Evolutionary conservation across 2,329 filamentous ascomycete species (phyloP).

Genomic region (Trematosphaeria pertusa): DNA sequence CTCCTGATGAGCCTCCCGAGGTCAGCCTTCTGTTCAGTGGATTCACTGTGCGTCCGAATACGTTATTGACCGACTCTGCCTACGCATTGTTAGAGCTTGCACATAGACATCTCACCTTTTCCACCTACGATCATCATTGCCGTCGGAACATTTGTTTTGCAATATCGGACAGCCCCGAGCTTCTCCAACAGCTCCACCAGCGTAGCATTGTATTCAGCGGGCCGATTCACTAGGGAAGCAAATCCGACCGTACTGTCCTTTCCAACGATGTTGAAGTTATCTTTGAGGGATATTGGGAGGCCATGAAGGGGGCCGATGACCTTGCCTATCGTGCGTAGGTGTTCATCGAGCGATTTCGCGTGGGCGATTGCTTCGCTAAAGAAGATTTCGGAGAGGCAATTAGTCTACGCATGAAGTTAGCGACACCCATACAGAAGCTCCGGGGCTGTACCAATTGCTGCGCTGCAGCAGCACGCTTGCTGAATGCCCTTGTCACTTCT

Average conservation of each 20-base stretch:
- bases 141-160: conserved; percentile 74
- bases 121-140: conserved; percentile 67
- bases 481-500: conserved; percentile 61
- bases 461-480: conserved; percentile 61
- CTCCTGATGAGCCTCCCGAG: conserved; percentile 71
- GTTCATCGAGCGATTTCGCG: conserved; percentile 61
- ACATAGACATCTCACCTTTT: background rate
- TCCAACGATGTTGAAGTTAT: conserved; percentile 70
- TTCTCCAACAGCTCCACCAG: conserved; percentile 65
- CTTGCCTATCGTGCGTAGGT: conserved; percentile 54
- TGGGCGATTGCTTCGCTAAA: conserved; percentile 60
- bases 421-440: too few species aligned
- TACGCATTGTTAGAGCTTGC: conserved; percentile 14
- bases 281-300: conserved; percentile 71
- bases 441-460: conserved; percentile 63
- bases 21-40: conserved; percentile 66
- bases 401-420: conserved; percentile 53
- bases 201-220: conserved; percentile 62
- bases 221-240: conserved; percentile 65
- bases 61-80: conserved; percentile 70
- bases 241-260: conserved; percentile 70
- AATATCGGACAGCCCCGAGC: conserved; percentile 71
- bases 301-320: conserved; percentile 71
- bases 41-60: conserved; percentile 68
- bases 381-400: conserved; percentile 66